These are phyloP conservation scores for Termitomyces sp. DNA, from an alignment of 768 basidiomycete species.

Conservation along the genomic window DNA sequence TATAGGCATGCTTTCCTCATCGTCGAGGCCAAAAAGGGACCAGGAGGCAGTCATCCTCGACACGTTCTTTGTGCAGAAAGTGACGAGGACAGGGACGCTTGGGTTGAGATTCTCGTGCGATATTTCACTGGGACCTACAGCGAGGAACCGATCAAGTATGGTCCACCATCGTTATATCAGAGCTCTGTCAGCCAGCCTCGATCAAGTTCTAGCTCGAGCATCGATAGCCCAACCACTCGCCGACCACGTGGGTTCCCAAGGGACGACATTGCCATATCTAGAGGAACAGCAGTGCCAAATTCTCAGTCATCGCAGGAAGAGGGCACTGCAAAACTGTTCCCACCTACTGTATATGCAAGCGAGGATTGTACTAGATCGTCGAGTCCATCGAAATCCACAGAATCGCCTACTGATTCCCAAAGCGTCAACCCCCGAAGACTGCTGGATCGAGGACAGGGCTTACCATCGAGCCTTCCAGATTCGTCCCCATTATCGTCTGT, in stretches of 20 bases:
- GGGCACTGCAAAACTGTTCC: constrained; percentile 56
- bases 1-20: constrained; percentile 97
- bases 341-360: constrained; percentile 28
- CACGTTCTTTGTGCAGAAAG: constrained; percentile 98
- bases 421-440: constrained; percentile 31
- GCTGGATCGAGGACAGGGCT: constrained; percentile 38
- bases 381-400: constrained; percentile 53
- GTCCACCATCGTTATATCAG: constrained; percentile 21
- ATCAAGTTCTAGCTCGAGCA: constrained; percentile 46
- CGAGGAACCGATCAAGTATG: constrained; percentile 53
- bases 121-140: constrained; percentile 81
- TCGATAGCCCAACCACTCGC: constrained; percentile 29
- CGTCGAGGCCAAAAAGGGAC: constrained; percentile 79
- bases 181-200: constrained; percentile 38
- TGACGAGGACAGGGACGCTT: constrained; percentile 86
- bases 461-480: constrained; percentile 47
- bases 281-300: constrained; percentile 48
- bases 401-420: constrained; percentile 41
- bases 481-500: constrained; percentile 60
- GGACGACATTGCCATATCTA: constrained; percentile 52
- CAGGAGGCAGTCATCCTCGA: constrained; percentile 63
- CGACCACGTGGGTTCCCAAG: constrained; percentile 44
- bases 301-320: constrained; percentile 52
- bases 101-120: constrained; percentile 91
- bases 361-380: constrained; percentile 37